These are phyloP conservation scores for Ormosia semicastrata DNA, from an alignment of 306 rosid genomes.

Conservation along the genomic window DNA sequence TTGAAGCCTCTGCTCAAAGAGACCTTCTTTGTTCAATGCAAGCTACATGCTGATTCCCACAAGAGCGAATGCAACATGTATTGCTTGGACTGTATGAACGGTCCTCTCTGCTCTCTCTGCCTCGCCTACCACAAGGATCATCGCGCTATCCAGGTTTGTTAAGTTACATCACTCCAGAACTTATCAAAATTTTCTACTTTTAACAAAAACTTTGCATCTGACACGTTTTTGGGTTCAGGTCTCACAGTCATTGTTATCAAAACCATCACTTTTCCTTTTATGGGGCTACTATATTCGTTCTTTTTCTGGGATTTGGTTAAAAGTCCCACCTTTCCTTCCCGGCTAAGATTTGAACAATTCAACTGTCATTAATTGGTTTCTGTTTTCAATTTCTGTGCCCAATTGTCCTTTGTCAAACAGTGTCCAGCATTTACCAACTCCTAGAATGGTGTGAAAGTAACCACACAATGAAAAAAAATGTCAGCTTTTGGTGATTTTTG, in stretches of 20 bases:
- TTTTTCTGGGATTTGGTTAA: neutral
- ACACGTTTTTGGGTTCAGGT: conserved; percentile 9
- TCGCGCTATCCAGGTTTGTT: conserved; percentile 78
- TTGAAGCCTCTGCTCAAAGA: conserved; percentile 83
- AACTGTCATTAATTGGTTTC: conserved; percentile 3
- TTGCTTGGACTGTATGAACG: conserved; percentile 94
- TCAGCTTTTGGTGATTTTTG: neutral
- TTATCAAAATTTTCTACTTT: neutral
- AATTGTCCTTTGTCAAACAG: neutral
- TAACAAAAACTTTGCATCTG: conserved; percentile 8
- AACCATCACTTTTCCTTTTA: conserved; percentile 25
- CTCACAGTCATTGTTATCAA: conserved; percentile 20
- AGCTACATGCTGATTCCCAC: conserved; percentile 84
- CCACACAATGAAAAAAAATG: neutral
- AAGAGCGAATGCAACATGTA: conserved; percentile 98
- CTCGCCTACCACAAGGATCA: conserved; percentile 81
- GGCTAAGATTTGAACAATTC: neutral
- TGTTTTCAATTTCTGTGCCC: neutral
- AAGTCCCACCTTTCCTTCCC: neutral
- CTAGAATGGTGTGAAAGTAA: neutral
- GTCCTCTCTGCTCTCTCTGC: conserved; percentile 92
- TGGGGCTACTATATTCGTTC: conserved; percentile 12
- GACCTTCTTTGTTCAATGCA: conserved; percentile 92
- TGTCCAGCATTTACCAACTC: conserved; percentile 30
- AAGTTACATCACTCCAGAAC: neutral